Conservation (phyloP, 2,329 filamentous ascomycete species). For the Diaporthe humulicola region DNA sequence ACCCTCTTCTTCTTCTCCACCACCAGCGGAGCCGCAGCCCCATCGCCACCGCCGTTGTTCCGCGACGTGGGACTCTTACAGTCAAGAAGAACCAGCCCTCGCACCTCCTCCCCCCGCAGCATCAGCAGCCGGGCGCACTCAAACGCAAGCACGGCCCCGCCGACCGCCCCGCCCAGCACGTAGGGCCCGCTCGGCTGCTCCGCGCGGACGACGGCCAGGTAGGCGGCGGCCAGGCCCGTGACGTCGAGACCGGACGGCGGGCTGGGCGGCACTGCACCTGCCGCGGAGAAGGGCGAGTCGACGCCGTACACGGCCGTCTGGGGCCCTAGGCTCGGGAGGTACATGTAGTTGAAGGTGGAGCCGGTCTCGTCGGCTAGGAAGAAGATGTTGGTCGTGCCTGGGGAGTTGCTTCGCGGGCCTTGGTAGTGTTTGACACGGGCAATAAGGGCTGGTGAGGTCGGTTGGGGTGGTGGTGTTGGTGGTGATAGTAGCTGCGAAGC, state of each 20-base stretch:
- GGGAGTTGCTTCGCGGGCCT: background rate
- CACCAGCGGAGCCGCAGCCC: background rate
- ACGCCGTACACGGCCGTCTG: background rate
- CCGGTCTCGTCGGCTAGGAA: background rate
- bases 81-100: background rate
- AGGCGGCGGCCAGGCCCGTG: background rate
- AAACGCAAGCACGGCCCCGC: background rate
- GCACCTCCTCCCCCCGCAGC: background rate
- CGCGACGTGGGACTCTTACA: background rate
- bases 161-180: background rate
- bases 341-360: background rate
- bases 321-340: background rate
- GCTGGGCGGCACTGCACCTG: rapidly evolving
- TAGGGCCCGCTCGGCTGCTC: background rate
- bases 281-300: background rate
- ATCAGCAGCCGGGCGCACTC: background rate
- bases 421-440: background rate
- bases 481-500: background rate
- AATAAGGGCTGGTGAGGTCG: background rate
- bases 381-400: background rate
- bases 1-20: background rate
- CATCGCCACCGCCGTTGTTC: background rate
- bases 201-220: background rate
- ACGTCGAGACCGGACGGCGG: background rate
- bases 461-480: background rate